Percentiles rank a stretch among this genome's conserved stretches.
phyloP scores from a whole-genome alignment of 805 yeast genomes.

The Ogataea thermomethanolica region DNA sequence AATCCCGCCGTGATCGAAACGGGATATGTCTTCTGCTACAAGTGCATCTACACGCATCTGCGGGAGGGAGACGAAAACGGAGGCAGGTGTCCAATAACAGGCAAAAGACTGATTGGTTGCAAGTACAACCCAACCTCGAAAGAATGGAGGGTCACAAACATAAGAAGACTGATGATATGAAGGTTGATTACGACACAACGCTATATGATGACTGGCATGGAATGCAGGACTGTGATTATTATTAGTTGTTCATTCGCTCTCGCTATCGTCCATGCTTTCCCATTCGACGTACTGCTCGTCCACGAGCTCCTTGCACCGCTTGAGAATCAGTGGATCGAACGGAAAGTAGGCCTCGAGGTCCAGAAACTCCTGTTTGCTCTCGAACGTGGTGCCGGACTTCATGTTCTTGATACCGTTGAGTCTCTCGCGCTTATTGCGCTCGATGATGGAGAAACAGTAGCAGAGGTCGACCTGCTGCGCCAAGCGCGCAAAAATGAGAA shows the following conservation, averaged over 20 bases:
- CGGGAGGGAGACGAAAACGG: conserved; percentile 48
- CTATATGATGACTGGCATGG: too few relatives aligned
- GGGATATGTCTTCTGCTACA: conserved; percentile 85
- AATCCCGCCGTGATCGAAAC: conserved; percentile 90
- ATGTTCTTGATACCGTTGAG: conserved; percentile 40
- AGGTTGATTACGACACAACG: neutral
- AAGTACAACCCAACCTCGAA: conserved; percentile 52
- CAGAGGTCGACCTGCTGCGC: conserved; percentile 88
- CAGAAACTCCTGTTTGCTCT: conserved; percentile 69
- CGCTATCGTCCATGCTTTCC: conserved; percentile 64
- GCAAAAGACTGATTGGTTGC: conserved; percentile 69
- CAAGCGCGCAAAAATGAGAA: conserved; percentile 86
- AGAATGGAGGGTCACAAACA: conserved; percentile 71
- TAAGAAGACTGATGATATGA: conserved; percentile 68
- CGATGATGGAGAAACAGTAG: conserved; percentile 90
- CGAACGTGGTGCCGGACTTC: conserved; percentile 19
- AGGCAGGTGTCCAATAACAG: conserved; percentile 83
- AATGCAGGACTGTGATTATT: neutral
- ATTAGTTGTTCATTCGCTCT: conserved; percentile 19
- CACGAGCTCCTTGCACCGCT: conserved; percentile 53
- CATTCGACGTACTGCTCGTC: conserved; percentile 70
- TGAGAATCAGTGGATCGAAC: conserved; percentile 84
- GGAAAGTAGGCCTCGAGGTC: conserved; percentile 96
- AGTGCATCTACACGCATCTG: conserved; percentile 71
- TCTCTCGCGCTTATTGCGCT: conserved; percentile 76